Evolutionary conservation across 306 rosid genomes (phyloP).

Genomic region (Lathyrus sativus): DNA sequence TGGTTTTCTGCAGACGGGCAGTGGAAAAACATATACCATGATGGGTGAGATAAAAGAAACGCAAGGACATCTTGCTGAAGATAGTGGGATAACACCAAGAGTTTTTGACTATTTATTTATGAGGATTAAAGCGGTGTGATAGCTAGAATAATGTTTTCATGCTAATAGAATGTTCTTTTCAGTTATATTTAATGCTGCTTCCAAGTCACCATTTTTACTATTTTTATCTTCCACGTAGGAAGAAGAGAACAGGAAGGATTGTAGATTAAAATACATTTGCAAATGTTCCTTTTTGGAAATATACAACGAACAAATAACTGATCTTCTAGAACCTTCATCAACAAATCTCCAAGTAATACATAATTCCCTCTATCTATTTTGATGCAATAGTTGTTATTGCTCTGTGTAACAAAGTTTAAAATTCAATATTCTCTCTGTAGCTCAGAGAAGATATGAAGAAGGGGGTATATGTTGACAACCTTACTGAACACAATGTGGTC

Average conservation of each 20-base stretch:
- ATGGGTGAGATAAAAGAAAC: conserved; percentile 85
- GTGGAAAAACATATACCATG: conserved; percentile 98
- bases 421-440: conserved; percentile 49
- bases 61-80: conserved; percentile 63
- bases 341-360: conserved; percentile 81
- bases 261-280: conserved; percentile 81
- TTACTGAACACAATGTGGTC: conserved; percentile 70
- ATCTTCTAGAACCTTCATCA: conserved; percentile 92
- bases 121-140: conserved; percentile 65
- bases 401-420: conserved; percentile 5
- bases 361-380: conserved; percentile 28
- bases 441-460: conserved; percentile 97
- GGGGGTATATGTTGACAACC: conserved; percentile 93
- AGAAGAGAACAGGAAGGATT: conserved; percentile 70
- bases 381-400: conserved; percentile 30
- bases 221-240: conserved; percentile 54
- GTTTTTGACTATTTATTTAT: conserved; percentile 78
- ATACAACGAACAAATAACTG: conserved; percentile 94
- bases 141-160: conserved; percentile 28
- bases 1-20: conserved; percentile 76
- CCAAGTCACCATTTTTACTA: background rate
- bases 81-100: conserved; percentile 88
- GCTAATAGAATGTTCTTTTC: conserved; percentile 18
- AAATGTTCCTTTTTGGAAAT: conserved; percentile 93
- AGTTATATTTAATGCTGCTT: conserved; percentile 15